Base-by-base conservation (phyloP, 2,329 filamentous ascomycete genomes). In the Claviceps pazoutovae region DNA sequence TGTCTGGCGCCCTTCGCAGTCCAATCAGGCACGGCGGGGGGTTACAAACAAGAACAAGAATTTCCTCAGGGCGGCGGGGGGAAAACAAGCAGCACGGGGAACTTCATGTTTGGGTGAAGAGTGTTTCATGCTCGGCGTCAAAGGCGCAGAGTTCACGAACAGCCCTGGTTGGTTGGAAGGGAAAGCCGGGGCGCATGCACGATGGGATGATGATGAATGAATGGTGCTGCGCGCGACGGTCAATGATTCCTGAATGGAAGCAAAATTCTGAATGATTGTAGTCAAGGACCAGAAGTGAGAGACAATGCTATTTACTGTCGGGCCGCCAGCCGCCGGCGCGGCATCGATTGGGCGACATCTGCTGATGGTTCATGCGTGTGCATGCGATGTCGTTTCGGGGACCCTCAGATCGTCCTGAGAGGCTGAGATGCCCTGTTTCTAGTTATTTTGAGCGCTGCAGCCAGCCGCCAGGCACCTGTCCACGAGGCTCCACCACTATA, bases 81-180 rank as follows among this genome's bases (percentile, higher is more conserved):
- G 30, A 11, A 30, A 30, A 30, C 30, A 30, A 30, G 30, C 30
- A 23, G 19, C 41, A 8, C 38, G 7, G n/a, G 38, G 38, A 9
- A 17, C 38, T n/a, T 30, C 19, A 8, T 2, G 42, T n/a, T 16
- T 7, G 41, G 37, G 39, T 30, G 46, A 19, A 26, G 34, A n/a
- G 7, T 23, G 51, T 53, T 53, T 53, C 51, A 51, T 51, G 51
- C 44, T 39, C 48, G 44, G 26, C 43, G 16, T 26, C 17, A 47
- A 23, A 44, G 48, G 38, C 14, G 43, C 23, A 26, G 13, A 53
- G 43, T 16, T n/a, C 26, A 34, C 44, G 16, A 45, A 47, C 16
- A 34, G 39, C 39, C n/a, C n/a, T 30, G 48, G 26, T n/a, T n/a
- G 26, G 26, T 42, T 2, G 17, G 36, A 13, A 19, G 14, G 19